phyloP scores from a whole-genome alignment of 164 flowering plant species.

The Vitis rupestris region DNA sequence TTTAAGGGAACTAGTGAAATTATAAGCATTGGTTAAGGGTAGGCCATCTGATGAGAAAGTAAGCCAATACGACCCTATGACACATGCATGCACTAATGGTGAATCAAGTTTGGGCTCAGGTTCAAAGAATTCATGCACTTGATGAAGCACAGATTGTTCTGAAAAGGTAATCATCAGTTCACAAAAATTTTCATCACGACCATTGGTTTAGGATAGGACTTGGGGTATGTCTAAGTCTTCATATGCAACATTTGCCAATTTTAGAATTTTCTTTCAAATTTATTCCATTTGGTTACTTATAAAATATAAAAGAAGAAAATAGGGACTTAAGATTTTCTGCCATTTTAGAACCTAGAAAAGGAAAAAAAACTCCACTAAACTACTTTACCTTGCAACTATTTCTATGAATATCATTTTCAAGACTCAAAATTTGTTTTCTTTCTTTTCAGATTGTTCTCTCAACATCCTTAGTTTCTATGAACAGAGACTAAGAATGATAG shows the following conservation, averaged over 20 bases:
- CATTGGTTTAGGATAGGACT: background rate
- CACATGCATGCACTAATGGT: conserved; percentile 40
- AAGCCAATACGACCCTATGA: conserved; percentile 29
- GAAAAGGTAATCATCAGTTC: conserved; percentile 13
- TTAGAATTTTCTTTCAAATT: too few relatives aligned
- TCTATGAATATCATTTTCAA: background rate
- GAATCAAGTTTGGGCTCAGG: conserved; percentile 47
- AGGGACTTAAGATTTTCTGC: too few relatives aligned
- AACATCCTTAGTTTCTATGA: too few relatives aligned
- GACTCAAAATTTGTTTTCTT: background rate
- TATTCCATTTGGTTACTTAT: too few relatives aligned
- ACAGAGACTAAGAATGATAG: too few relatives aligned
- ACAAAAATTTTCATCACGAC: conserved; percentile 1
- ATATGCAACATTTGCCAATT: too few relatives aligned
- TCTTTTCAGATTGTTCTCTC: too few relatives aligned
- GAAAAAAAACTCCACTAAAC: too few relatives aligned
- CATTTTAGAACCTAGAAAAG: too few relatives aligned
- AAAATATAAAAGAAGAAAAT: too few relatives aligned
- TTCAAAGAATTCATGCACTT: conserved; percentile 35
- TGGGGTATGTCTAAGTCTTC: conserved; percentile 1
- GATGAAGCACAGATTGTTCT: conserved; percentile 15
- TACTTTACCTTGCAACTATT: too few relatives aligned
- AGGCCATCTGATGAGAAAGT: conserved; percentile 46
- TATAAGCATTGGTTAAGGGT: conserved; percentile 53
- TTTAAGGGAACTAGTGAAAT: conserved; percentile 44